Conservation (phyloP, 306 rosid genomes). For the Glycine soja region DNA sequence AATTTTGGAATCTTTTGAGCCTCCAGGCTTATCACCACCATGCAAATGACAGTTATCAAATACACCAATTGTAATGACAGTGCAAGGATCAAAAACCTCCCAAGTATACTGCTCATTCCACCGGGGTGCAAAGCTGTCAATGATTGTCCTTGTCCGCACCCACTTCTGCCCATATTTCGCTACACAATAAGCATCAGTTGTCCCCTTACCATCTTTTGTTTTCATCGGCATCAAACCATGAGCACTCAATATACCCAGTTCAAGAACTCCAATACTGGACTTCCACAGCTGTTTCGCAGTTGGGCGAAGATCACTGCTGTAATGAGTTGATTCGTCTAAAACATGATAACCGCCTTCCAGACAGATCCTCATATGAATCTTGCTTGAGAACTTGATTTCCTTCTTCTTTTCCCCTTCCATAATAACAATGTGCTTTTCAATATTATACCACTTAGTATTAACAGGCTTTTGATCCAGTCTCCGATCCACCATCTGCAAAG, state of each 20-base stretch:
- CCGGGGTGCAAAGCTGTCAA: slow-evolving; percentile 80
- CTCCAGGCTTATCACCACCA: slow-evolving; percentile 84
- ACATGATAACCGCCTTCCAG: slow-evolving; percentile 98
- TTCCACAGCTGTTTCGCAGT: slow-evolving; percentile 91
- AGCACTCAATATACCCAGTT: slow-evolving; percentile 87
- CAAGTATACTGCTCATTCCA: slow-evolving; percentile 99
- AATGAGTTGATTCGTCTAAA: slow-evolving; percentile 95
- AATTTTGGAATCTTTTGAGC: slow-evolving; percentile 72
- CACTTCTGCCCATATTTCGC: slow-evolving; percentile 98
- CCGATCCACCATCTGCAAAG: slow-evolving; percentile 63
- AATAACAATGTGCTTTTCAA: slow-evolving; percentile 67
- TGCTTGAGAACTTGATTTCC: slow-evolving; percentile 86
- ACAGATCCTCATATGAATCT: slow-evolving; percentile 91
- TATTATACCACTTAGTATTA: slow-evolving; percentile 78
- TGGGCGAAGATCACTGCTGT: slow-evolving; percentile 98
- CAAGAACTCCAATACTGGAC: slow-evolving; percentile 85
- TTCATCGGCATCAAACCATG: slow-evolving; percentile 97
- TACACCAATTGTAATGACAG: slow-evolving; percentile 95
- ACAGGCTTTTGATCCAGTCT: slow-evolving; percentile 86
- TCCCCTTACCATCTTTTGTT: slow-evolving; percentile 83
- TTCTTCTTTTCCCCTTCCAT: slow-evolving; percentile 96
- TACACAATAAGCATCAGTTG: slow-evolving; percentile 93
- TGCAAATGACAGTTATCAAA: slow-evolving; percentile 93
- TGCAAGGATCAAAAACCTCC: slow-evolving; percentile 98
- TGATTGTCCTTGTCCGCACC: slow-evolving; percentile 96